phyloP scores from a whole-genome alignment of 257 asterid genomes.

The Nicotiana sylvestris region DNA sequence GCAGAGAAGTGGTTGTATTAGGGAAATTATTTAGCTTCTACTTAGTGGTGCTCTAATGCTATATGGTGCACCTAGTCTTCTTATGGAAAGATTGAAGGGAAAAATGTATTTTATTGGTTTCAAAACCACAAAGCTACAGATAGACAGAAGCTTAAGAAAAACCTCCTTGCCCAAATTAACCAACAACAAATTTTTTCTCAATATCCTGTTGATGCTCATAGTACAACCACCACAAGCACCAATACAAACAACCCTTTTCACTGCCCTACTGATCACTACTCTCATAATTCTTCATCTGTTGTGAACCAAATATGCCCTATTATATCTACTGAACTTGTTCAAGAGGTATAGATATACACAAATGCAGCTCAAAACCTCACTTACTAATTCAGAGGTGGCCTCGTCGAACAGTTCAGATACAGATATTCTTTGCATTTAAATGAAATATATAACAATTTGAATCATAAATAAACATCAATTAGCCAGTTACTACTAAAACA shows the following conservation, averaged over 20 bases:
- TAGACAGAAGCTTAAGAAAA: constrained; percentile 44
- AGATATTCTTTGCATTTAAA: not conserved
- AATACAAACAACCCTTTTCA: not conserved
- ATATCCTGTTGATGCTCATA: constrained; percentile 9
- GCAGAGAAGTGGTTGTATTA: no score
- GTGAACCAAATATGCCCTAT: not conserved
- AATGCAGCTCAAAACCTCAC: not conserved
- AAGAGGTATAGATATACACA: not conserved
- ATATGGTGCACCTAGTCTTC: constrained; percentile 13
- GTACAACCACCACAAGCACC: not conserved
- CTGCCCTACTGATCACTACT: not conserved
- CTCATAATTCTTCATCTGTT: not conserved
- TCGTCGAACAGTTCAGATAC: not conserved
- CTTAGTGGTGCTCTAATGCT: no score
- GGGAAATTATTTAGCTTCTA: no score
- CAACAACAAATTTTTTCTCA: constrained; percentile 1
- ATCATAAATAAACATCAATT: not conserved
- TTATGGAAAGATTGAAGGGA: constrained; percentile 75
- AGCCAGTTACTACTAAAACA: not conserved
- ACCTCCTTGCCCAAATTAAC: constrained; percentile 8
- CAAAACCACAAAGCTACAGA: constrained; percentile 83
- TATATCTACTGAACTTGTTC: not conserved
- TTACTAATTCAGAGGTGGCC: no score
- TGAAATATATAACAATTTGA: not conserved
- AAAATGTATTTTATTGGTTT: constrained; percentile 83